Evolutionary conservation across 352 stramenopile species (phyloP).

Genomic region (Phytophthora pisi): DNA sequence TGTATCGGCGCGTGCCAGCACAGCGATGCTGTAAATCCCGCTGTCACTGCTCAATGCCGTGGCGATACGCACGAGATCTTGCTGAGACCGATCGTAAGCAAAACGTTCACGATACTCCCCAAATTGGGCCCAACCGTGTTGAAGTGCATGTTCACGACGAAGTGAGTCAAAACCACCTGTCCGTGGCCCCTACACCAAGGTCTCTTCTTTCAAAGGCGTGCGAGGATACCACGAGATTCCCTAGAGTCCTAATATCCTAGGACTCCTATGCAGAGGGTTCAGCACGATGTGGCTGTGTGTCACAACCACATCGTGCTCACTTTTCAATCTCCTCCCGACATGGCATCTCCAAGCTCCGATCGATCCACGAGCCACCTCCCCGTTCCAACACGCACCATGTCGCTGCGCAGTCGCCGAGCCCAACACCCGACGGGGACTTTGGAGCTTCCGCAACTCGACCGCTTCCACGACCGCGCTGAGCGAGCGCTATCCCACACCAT

Average conservation of each 20-base stretch:
- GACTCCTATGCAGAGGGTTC: too few relatives aligned
- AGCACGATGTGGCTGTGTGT: too few relatives aligned
- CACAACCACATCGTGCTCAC: not conserved
- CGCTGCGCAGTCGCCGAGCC: conserved; percentile 30
- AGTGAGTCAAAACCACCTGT: not conserved
- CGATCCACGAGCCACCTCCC: not conserved
- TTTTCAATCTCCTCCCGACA: not conserved
- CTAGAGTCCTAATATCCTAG: not conserved
- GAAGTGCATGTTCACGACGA: not conserved
- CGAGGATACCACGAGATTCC: not conserved
- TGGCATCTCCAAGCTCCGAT: not conserved
- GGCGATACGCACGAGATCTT: not conserved
- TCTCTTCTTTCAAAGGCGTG: conserved; percentile 1
- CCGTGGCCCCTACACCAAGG: not conserved
- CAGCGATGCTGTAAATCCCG: too few relatives aligned
- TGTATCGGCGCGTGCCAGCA: too few relatives aligned
- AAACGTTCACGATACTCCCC: too few relatives aligned
- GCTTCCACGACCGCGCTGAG: conserved; percentile 44
- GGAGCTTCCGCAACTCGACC: conserved; percentile 39
- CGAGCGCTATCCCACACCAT: conserved; percentile 42
- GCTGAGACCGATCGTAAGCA: too few relatives aligned
- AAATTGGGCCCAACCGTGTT: too few relatives aligned
- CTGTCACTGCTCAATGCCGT: too few relatives aligned
- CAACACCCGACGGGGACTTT: conserved; percentile 25
- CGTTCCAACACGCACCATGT: conserved; percentile 22